phyloP scores from a whole-genome alignment of 306 rosid species.

The Prunus davidiana region DNA sequence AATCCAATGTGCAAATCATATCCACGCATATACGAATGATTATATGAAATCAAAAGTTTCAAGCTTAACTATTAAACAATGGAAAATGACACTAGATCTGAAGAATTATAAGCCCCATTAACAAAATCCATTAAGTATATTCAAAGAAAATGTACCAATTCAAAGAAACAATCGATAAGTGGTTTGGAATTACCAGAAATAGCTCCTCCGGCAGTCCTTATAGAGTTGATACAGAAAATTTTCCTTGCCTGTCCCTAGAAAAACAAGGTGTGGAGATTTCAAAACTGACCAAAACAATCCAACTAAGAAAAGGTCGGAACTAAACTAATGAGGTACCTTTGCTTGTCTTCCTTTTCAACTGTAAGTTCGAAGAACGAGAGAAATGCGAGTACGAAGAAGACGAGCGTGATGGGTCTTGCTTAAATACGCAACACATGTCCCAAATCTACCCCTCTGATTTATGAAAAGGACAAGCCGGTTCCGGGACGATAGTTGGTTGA shows the following conservation, averaged over 20 bases:
- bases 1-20: not conserved
- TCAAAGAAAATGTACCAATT: not conserved
- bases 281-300: too few relatives aligned
- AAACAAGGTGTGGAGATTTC: too few relatives aligned
- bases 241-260: too few relatives aligned
- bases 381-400: conserved; percentile 19
- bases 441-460: conserved; percentile 14
- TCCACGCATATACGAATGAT: not conserved
- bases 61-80: not conserved
- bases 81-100: not conserved
- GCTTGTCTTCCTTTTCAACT: too few relatives aligned
- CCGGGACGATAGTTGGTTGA: not conserved
- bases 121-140: not conserved
- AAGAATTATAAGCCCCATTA: not conserved
- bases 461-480: conserved; percentile 29
- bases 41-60: not conserved
- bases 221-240: not conserved
- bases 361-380: not conserved
- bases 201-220: not conserved
- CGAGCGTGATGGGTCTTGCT: conserved; percentile 10
- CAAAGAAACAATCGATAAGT: not conserved
- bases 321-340: too few relatives aligned
- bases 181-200: not conserved
- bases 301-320: too few relatives aligned
- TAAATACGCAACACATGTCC: conserved; percentile 52